These are phyloP conservation scores for Durusdinium trenchii DNA, from an alignment of 73 alveolate genomes.

Conservation along the genomic window DNA sequence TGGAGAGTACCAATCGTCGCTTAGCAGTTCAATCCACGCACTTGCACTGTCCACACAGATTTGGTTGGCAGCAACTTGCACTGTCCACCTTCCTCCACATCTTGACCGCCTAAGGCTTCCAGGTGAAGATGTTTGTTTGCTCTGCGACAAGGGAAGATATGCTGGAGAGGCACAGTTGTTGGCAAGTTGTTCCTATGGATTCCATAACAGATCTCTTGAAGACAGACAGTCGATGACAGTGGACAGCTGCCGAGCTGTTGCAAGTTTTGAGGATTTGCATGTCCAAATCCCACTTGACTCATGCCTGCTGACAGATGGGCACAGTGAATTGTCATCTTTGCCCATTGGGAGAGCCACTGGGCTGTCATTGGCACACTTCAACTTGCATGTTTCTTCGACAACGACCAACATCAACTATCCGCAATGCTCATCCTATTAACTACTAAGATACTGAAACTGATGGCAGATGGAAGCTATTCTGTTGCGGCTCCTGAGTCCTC, in stretches of 20 bases:
- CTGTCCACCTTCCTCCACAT: not conserved
- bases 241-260: not conserved
- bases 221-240: not conserved
- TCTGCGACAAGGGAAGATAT: constrained; percentile 12
- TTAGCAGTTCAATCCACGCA: not conserved
- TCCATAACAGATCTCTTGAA: not conserved
- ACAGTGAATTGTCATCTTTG: not conserved
- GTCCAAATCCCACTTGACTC: not conserved
- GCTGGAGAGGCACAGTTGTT: constrained; percentile 8
- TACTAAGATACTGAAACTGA: too few species aligned
- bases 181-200: not conserved
- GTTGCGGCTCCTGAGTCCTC: too few species aligned
- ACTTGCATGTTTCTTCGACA: too few species aligned
- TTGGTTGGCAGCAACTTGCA: not conserved
- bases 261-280: not conserved
- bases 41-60: not conserved
- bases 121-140: constrained; percentile 42
- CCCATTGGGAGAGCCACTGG: constrained; percentile 48
- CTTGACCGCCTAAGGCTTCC: constrained; percentile 52
- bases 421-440: too few species aligned
- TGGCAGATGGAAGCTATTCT: too few species aligned
- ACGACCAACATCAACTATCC: too few species aligned
- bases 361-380: not conserved
- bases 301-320: not conserved
- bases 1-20: constrained; percentile 40